Evolutionary conservation across 2,329 filamentous ascomycete species (phyloP).

Genomic region (Fusarium sp.): DNA sequence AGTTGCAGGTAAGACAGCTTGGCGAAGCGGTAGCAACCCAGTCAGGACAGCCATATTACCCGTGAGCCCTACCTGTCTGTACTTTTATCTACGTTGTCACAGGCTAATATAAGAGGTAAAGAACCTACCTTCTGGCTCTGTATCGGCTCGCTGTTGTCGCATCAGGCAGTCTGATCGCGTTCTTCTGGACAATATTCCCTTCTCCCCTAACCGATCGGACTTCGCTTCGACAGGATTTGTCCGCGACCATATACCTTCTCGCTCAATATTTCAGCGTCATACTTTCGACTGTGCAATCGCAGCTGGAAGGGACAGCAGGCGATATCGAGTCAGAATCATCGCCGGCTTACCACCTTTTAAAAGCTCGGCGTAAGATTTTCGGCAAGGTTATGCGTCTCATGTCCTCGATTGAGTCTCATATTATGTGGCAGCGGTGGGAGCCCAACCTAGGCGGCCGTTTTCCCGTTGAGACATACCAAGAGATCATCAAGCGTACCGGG

Average conservation of each 20-base stretch:
- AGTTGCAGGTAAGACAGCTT: not conserved
- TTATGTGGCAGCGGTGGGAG: not conserved
- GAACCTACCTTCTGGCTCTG: not conserved
- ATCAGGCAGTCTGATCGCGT: not conserved
- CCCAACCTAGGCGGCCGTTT: not conserved
- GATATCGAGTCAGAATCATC: not conserved
- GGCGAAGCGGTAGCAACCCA: not conserved
- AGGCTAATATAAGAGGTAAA: not conserved
- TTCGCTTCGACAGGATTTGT: not conserved
- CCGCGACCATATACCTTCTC: not conserved
- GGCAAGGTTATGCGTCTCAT: not conserved
- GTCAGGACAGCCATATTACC: not conserved
- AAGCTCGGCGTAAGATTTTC: not conserved
- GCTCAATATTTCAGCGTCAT: not conserved
- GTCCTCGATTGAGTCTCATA: not conserved
- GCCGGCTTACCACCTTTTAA: not conserved
- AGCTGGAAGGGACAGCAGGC: not conserved
- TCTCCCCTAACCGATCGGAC: not conserved
- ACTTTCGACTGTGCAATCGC: not conserved
- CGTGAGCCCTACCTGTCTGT: not conserved
- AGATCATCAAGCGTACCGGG: not conserved
- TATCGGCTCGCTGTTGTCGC: not conserved
- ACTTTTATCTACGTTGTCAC: not conserved
- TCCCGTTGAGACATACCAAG: not conserved
- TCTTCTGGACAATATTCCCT: not conserved